Conservation (phyloP, 495 filamentous ascomycete genomes). For the Lepraria neglecta region DNA sequence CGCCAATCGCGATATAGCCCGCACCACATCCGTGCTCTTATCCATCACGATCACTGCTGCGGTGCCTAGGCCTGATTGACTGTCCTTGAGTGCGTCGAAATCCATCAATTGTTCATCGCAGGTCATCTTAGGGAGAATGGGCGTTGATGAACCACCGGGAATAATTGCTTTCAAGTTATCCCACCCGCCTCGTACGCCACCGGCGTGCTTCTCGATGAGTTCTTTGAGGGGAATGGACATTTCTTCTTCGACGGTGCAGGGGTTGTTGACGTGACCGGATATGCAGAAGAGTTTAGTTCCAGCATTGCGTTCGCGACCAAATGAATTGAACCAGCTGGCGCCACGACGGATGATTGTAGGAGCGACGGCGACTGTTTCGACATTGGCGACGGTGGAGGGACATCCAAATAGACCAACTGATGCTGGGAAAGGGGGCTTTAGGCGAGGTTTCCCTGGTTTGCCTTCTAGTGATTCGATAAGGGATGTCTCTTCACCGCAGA, state of each 20-base stretch:
- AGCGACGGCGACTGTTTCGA: slow-evolving; percentile 92
- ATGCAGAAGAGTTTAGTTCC: slow-evolving; percentile 99
- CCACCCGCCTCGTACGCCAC: slow-evolving; percentile 94
- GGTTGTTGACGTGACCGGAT: slow-evolving; percentile 98
- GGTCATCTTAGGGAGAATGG: slow-evolving; percentile 77
- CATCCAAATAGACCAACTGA: slow-evolving; percentile 96
- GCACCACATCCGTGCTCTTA: slow-evolving; percentile 91
- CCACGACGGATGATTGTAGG: slow-evolving; percentile 94
- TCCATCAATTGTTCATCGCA: slow-evolving; percentile 98
- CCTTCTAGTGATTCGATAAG: slow-evolving; percentile 97
- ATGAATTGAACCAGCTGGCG: slow-evolving; percentile 81
- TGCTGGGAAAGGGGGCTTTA: slow-evolving; percentile 97
- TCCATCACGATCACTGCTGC: slow-evolving; percentile 99
- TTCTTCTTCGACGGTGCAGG: slow-evolving; percentile 94
- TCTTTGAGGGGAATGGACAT: slow-evolving; percentile 94
- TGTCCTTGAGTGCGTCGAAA: slow-evolving; percentile 97
- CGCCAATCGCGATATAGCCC: slow-evolving; percentile 83
- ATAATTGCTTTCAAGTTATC: slow-evolving; percentile 95
- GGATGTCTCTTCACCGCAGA: slow-evolving; percentile 96
- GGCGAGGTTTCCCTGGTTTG: slow-evolving; percentile 94
- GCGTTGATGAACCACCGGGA: slow-evolving; percentile 92
- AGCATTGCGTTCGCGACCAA: slow-evolving; percentile 89
- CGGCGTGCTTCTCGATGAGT: slow-evolving; percentile 95
- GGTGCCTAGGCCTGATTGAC: slow-evolving; percentile 93
- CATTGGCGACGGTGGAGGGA: slow-evolving; percentile 95